Evolutionary conservation across 306 rosid genomes (phyloP), one percentile per base, ranked within the genome.

Genomic region (Cyamopsis tetragonoloba): DNA sequence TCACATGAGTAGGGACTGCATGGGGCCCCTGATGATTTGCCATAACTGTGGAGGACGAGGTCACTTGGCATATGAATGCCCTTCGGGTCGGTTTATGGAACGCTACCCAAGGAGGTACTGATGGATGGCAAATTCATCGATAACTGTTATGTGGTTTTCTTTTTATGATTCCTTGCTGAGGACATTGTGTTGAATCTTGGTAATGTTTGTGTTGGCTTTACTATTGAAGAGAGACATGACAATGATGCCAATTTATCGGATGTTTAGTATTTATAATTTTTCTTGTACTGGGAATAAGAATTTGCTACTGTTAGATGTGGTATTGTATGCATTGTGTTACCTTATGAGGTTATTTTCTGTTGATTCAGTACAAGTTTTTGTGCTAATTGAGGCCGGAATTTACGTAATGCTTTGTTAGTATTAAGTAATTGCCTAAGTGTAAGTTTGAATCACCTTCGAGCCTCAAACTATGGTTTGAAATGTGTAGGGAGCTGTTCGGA

Each of bases 1-100:
- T 41, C 99, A 93, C 78, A 83, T 88, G 91, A 93, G 99, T 73
- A 82, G 99, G 81, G 99, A 93, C 67, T 93, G 99, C 81, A 81
- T 93, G 96, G 97, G 97, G 7, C 95, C 97, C 62, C 79, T 88
- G 85, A 83, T 88, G 97, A 84, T 89, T 57, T 93, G 98, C 67
- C 98, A 93, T 78, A 93, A 93, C 66, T 93, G 98, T 37, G 98
- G 98, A 34, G 98, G 98, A 7, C 91, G 98, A 15, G 98, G 98
- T 17, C 98, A 93, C 76, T 62, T 93, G 19, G 98, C 98, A 11
- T 93, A 88, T 5, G 98, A 93, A 82, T 93, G 98, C 74, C 98
- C 98, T 59, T 93, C 98, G 0, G 98, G 96, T 32, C 82, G 98
- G 76, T 81, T 89, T 65, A 75, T 92, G 91, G 97, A 93, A 37